Evolutionary conservation across 1,284 basidiomycete species (phyloP), one percentile per base, ranked within the genome.

Genomic region (Pterulicium gracile): DNA sequence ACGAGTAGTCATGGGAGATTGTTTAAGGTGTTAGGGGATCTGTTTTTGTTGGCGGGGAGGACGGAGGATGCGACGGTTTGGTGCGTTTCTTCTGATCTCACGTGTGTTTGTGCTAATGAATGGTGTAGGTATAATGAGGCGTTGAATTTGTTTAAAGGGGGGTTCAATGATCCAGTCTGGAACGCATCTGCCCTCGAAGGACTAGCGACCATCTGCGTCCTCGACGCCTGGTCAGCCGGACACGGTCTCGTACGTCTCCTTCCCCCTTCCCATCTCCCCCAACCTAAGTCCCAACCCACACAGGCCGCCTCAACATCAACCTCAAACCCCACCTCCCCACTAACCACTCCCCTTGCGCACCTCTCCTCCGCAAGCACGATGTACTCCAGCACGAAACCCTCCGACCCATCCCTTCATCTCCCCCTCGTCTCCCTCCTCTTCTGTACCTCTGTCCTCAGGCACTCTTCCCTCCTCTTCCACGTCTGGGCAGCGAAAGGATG

Each of bases 401-500:
- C 63, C 4, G 84, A 88, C 48, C 61, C 64, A 23, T 73, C 77
- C 50, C 69, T 73, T 45, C 71, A 74, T 44, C 71, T 77, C 53
- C 68, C 79, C 17, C 63, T 86, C 43, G 64, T 87, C 32, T 67
- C 81, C 3, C 76, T 80, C 57, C 66, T 88, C 17, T 87, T 85
- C 59, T 72, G 69, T 44, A 74, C 69, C 39, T 76, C 77, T 46
- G 70, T 85, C 46, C 66, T 88, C 7, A 75, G 86, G 32, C 84
- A 88, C 55, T 64, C 80, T 3, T 72, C 74, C 3, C 67, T 89
- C 27, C 65, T 88, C 17, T 82, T 88, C 54, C 69, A 83, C 21
- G 70, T 89, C 14, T 94, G 89, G 87, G 81, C 82, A 23, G 76
- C 84, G 1, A 89, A 89, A 57, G 91, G 90, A 19, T 92, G 88